These are phyloP conservation scores for Jackrogersella minutella DNA, from an alignment of 495 filamentous ascomycete species.

Conservation along the genomic window DNA sequence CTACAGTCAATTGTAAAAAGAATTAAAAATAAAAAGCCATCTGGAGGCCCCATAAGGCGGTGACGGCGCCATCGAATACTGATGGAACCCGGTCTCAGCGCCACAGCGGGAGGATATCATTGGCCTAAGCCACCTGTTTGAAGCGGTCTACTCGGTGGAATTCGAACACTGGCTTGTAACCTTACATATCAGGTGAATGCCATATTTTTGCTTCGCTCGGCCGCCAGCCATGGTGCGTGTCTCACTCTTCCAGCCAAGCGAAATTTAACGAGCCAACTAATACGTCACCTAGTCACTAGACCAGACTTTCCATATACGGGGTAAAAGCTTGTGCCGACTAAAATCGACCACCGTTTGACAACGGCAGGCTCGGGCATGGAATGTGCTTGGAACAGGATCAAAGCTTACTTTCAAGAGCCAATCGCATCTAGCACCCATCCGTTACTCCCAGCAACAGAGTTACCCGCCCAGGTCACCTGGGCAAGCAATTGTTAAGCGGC, in stretches of 20 bases:
- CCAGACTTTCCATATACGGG: not conserved
- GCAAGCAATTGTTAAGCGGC: not conserved
- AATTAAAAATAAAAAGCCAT: not conserved
- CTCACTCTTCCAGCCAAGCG: not conserved
- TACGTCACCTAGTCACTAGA: not conserved
- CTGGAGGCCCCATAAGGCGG: conserved; percentile 3
- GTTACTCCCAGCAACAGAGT: not conserved
- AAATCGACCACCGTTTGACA: not conserved
- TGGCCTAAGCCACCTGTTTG: too few species aligned
- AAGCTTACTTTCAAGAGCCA: not conserved
- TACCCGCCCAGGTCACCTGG: conserved; percentile 15
- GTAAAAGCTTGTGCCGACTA: too few species aligned
- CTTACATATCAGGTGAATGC: not conserved
- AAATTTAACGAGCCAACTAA: not conserved
- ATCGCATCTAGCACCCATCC: not conserved
- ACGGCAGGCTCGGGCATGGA: not conserved
- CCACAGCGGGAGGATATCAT: not conserved
- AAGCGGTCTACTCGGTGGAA: not conserved
- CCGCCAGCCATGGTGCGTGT: not conserved
- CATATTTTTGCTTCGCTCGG: not conserved
- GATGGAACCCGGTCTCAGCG: conserved; percentile 29
- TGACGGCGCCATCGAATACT: not conserved
- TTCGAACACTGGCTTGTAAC: too few species aligned
- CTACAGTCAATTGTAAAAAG: not conserved
- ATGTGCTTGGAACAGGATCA: not conserved